phyloP scores from a whole-genome alignment of 805 yeast species.

The Schwanniomyces polymorphus region DNA sequence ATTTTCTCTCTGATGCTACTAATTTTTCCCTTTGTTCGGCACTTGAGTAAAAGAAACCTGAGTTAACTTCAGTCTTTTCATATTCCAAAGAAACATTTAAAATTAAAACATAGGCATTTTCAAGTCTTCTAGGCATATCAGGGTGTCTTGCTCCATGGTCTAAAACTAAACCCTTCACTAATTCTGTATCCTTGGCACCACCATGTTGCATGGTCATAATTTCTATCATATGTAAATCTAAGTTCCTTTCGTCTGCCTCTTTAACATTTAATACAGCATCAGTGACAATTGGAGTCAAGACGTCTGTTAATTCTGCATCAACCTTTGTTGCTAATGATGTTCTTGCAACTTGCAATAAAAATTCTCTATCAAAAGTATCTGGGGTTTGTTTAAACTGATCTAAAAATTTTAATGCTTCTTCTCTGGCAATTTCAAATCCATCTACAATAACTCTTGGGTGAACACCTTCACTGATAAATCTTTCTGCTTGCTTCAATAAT shows the following conservation, averaged over 20 bases:
- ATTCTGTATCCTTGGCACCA: conserved; percentile 76
- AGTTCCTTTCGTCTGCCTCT: conserved; percentile 40
- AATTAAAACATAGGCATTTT: conserved; percentile 81
- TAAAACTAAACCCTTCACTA: conserved; percentile 85
- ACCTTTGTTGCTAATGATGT: conserved; percentile 89
- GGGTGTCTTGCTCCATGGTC: conserved; percentile 99
- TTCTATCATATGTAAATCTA: conserved; percentile 96
- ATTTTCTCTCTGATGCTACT: conserved; percentile 89
- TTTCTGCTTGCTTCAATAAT: conserved; percentile 88
- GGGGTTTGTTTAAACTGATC: conserved; percentile 59
- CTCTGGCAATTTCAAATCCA: conserved; percentile 91
- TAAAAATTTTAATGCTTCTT: conserved; percentile 66
- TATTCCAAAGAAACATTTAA: conserved; percentile 94
- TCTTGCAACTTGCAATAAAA: conserved; percentile 87
- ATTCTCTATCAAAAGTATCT: conserved; percentile 73
- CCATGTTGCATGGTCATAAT: conserved; percentile 98
- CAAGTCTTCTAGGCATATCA: conserved; percentile 91
- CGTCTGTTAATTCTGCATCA: conserved; percentile 69
- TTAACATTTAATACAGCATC: conserved; percentile 89
- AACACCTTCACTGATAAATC: conserved; percentile 88
- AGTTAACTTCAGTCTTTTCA: conserved; percentile 96
- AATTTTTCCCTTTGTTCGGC: conserved; percentile 96
- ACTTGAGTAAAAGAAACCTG: conserved; percentile 89
- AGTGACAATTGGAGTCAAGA: conserved; percentile 90
- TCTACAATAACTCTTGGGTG: conserved; percentile 94